Conservation (phyloP, 805 yeast genomes). For the Pichia phayaonensis region DNA sequence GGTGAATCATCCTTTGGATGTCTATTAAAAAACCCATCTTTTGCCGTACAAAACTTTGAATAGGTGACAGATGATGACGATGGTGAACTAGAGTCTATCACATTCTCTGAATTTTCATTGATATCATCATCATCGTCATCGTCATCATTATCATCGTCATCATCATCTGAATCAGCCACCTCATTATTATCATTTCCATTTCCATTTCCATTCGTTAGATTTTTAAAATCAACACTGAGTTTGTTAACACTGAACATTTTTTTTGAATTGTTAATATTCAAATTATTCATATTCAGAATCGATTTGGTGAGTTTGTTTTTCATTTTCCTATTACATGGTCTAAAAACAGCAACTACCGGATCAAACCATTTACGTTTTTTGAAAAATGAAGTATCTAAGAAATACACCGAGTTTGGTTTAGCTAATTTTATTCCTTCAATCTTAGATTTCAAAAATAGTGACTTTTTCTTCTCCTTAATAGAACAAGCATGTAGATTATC, state of each 20-base stretch:
- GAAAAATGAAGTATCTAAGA: slow-evolving; percentile 17
- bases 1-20: slow-evolving; percentile 56
- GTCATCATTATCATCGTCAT: slow-evolving; percentile 11
- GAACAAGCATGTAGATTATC: slow-evolving; percentile 15
- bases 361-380: slow-evolving; percentile 22
- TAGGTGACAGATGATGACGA: background rate
- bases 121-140: slow-evolving; percentile 14
- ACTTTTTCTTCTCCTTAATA: slow-evolving; percentile 19
- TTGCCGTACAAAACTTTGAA: slow-evolving; percentile 33
- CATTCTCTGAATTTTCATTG: slow-evolving; percentile 7
- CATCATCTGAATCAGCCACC: slow-evolving; percentile 7
- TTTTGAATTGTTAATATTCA: background rate
- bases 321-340: slow-evolving; percentile 27
- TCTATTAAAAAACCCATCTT: slow-evolving; percentile 47
- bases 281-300: slow-evolving; percentile 11
- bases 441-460: slow-evolving; percentile 18
- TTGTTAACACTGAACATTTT: slow-evolving; percentile 8
- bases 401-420: slow-evolving; percentile 24
- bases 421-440: slow-evolving; percentile 26
- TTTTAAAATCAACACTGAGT: slow-evolving; percentile 8
- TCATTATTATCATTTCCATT: slow-evolving; percentile 1
- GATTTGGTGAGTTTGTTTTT: slow-evolving; percentile 23
- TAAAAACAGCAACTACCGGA: slow-evolving; percentile 19
- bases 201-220: background rate
- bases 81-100: background rate